Conservation (phyloP, 2,329 filamentous ascomycete species). For the Claviceps sp. region DNA sequence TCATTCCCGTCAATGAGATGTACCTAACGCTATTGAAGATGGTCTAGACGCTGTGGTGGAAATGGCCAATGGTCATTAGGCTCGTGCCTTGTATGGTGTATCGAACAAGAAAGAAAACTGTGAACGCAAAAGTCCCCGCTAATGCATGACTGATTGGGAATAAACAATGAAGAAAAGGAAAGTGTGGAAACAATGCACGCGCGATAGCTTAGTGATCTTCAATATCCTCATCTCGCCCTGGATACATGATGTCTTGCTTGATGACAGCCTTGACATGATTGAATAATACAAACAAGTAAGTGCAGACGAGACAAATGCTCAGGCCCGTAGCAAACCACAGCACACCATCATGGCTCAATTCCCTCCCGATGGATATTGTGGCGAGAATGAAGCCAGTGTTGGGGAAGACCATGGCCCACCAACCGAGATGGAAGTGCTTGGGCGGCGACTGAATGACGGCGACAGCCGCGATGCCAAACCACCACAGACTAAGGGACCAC, state of each 20-base stretch:
- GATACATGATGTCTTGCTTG: constrained; percentile 41
- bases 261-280: constrained; percentile 31
- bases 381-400: constrained; percentile 46
- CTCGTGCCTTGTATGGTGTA: no score
- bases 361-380: constrained; percentile 39
- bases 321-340: constrained; percentile 36
- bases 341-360: constrained; percentile 30
- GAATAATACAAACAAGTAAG: constrained; percentile 31
- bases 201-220: constrained; percentile 21
- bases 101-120: neutral
- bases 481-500: constrained; percentile 50
- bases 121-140: neutral
- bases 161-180: no score
- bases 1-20: no score
- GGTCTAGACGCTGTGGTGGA: no score
- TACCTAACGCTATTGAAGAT: no score
- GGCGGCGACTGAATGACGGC: constrained; percentile 24
- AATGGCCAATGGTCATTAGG: no score
- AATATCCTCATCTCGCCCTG: constrained; percentile 40
- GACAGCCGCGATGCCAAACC: constrained; percentile 32
- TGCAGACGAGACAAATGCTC: constrained; percentile 29
- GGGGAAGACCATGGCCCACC: constrained; percentile 52
- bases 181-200: neutral
- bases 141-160: no score
- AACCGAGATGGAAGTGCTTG: constrained; percentile 44